Evolutionary conservation across 495 filamentous ascomycete genomes (phyloP).

Genomic region (Trichoderma parareesei): DNA sequence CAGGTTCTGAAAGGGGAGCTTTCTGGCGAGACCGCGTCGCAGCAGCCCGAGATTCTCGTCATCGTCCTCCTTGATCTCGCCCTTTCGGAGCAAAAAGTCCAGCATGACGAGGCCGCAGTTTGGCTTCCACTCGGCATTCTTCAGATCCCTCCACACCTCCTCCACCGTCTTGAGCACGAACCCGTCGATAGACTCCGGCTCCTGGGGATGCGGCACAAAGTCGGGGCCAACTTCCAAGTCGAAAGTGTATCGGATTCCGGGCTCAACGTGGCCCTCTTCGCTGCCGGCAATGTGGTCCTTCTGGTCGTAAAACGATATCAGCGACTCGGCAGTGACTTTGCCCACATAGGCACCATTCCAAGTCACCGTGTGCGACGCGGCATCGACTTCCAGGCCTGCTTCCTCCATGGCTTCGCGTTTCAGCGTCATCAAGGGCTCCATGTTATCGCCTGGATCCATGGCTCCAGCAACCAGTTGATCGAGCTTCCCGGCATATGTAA

Average conservation of each 20-base stretch:
- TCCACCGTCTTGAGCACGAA: not conserved
- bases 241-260: not conserved
- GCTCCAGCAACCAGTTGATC: constrained; percentile 10
- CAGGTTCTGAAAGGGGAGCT: not conserved
- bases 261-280: constrained; percentile 10
- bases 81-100: constrained; percentile 8
- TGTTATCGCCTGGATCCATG: not conserved
- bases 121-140: constrained; percentile 5
- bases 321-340: not conserved
- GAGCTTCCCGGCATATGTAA: not conserved
- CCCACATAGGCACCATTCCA: not conserved
- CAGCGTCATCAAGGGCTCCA: not conserved
- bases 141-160: not conserved
- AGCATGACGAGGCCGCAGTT: constrained; percentile 10
- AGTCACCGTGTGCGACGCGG: not conserved
- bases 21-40: not conserved
- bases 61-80: not conserved
- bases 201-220: not conserved
- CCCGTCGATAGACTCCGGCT: not conserved
- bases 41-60: not conserved
- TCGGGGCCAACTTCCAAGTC: constrained; percentile 2
- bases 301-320: constrained; percentile 6
- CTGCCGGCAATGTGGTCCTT: constrained; percentile 4
- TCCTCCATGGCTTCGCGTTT: constrained; percentile 8
- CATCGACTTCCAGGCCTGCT: not conserved